A percentile compares a stretch with the other conserved stretches of the same genome.
These are phyloP conservation scores for Drosera capensis DNA, from an alignment of 148 eudicot species.

Conservation along the genomic window DNA sequence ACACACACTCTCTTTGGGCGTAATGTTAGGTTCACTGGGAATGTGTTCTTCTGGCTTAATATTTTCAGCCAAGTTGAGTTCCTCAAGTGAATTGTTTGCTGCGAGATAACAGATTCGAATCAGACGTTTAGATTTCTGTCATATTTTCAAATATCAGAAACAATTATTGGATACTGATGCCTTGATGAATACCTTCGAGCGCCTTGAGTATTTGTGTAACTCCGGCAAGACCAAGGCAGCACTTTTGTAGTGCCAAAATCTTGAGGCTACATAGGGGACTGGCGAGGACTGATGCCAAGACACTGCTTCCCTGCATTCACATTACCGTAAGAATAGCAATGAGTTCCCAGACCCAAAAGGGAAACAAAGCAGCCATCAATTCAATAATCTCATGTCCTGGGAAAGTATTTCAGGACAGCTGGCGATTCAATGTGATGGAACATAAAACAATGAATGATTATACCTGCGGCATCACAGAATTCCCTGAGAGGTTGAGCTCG, in stretches of 20 bases:
- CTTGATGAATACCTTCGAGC: conserved; percentile 24
- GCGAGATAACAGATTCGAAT: conserved; percentile 9
- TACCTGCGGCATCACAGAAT: conserved; percentile 60
- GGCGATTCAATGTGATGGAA: background rate
- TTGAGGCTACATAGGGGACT: conserved; percentile 45
- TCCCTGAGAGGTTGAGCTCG: conserved; percentile 71
- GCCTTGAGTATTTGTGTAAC: conserved; percentile 41
- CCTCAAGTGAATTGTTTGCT: conserved; percentile 51
- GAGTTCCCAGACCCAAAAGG: background rate
- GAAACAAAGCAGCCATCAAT: background rate
- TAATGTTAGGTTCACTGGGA: conserved; percentile 1
- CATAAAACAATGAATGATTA: conserved; percentile 2
- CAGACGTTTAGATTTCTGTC: background rate
- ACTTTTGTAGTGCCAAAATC: conserved; percentile 46
- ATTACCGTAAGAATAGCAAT: background rate
- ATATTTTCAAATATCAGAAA: background rate
- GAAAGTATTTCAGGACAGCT: background rate
- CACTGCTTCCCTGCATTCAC: conserved; percentile 48
- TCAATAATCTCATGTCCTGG: background rate
- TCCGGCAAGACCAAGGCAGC: conserved; percentile 51
- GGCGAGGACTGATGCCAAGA: conserved; percentile 38
- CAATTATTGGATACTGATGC: background rate
- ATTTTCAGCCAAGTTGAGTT: conserved; percentile 66
- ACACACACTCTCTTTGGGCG: conserved; percentile 3
- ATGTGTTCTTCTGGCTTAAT: conserved; percentile 15